A percentile compares a stretch with the other conserved stretches of the same genome.
Conservation (phyloP, 2,329 filamentous ascomycete genomes). For the Aspergillus floridensis region DNA sequence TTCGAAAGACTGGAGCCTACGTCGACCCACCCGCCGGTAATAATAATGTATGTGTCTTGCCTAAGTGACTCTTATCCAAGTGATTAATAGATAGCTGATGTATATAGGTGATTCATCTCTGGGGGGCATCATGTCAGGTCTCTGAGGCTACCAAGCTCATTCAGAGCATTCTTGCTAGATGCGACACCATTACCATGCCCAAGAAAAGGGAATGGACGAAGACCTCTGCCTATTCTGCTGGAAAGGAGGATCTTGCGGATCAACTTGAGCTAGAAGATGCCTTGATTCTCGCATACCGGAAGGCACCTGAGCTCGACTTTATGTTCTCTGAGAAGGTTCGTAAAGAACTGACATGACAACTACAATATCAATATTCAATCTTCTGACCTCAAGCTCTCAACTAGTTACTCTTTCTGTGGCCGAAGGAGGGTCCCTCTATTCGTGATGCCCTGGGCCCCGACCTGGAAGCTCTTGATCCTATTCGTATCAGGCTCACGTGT, state of each 20-base stretch:
- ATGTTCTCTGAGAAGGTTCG: conserved; percentile 28
- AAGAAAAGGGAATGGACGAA: conserved; percentile 27
- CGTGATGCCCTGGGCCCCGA: conserved; percentile 41
- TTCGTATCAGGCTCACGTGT: conserved; percentile 42
- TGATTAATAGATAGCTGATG: neutral
- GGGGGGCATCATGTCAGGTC: conserved; percentile 27
- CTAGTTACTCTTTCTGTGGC: conserved; percentile 47
- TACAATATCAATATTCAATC: too few relatives aligned
- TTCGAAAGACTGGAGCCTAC: conserved; percentile 26
- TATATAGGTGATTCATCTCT: conserved; percentile 24
- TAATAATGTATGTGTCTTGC: conserved; percentile 20
- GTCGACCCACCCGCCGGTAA: conserved; percentile 25
- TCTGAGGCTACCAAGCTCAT: conserved; percentile 22
- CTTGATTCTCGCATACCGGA: conserved; percentile 26
- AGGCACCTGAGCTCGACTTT: conserved; percentile 21
- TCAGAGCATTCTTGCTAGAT: conserved; percentile 18
- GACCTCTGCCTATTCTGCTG: conserved; percentile 22
- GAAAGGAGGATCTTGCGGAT: conserved; percentile 26
- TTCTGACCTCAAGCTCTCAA: neutral
- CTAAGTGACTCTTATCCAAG: neutral
- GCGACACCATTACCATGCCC: conserved; percentile 7
- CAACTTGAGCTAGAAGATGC: conserved; percentile 22
- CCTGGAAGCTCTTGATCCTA: conserved; percentile 45
- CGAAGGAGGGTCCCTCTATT: conserved; percentile 41
- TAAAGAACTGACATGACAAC: neutral